phyloP scores from a whole-genome alignment of 208 protist species.

The Entamoeba invadens region DNA sequence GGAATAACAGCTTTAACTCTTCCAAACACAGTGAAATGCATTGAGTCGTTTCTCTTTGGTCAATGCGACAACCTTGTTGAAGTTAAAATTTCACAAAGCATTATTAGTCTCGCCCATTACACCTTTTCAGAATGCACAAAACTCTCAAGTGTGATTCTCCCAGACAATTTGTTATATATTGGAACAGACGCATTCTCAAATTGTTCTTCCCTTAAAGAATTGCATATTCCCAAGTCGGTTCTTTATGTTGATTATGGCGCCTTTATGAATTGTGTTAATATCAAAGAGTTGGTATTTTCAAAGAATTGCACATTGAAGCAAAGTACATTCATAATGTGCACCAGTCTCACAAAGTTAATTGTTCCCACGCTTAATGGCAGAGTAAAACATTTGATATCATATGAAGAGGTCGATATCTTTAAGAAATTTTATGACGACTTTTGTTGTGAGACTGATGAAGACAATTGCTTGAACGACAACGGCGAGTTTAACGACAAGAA shows the following conservation, averaged over 20 bases:
- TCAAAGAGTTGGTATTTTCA: background rate
- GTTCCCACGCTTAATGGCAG: background rate
- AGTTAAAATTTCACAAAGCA: background rate
- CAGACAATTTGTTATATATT: background rate
- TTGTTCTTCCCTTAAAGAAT: background rate
- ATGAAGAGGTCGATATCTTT: background rate
- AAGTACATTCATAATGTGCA: background rate
- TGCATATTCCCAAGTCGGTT: background rate
- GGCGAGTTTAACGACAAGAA: too few species aligned
- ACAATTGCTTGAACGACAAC: too few species aligned
- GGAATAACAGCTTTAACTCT: background rate
- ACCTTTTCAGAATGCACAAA: background rate
- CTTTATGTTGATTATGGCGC: background rate
- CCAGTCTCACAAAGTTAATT: background rate
- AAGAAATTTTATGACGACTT: background rate
- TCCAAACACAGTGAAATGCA: background rate
- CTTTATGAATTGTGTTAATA: background rate
- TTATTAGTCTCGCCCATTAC: background rate
- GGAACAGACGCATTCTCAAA: background rate
- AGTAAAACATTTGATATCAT: background rate
- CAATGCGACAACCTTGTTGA: background rate
- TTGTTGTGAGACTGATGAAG: too few species aligned
- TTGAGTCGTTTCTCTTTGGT: background rate
- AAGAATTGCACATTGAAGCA: background rate
- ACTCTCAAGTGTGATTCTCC: background rate